A percentile compares a stretch with the other conserved stretches of the same genome.
These are phyloP conservation scores for Trichoderma endophyticum DNA, from an alignment of 2,329 filamentous ascomycete genomes.

Conservation along the genomic window DNA sequence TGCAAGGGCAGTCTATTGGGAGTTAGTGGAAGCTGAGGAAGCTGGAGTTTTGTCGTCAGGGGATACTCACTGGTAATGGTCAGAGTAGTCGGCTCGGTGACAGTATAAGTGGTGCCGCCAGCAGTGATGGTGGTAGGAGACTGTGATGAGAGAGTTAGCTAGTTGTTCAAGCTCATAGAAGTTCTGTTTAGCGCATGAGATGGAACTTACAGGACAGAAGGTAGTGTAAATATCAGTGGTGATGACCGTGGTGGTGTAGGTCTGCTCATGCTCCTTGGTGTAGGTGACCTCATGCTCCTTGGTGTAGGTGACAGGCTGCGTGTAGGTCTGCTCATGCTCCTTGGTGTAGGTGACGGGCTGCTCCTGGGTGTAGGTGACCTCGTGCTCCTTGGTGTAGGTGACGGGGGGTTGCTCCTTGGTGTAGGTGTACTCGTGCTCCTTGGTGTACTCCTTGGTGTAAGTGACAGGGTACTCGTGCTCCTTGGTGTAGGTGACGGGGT, in stretches of 20 bases:
- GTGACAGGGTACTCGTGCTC: neutral
- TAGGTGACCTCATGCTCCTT: neutral
- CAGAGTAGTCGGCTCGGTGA: conserved; percentile 39
- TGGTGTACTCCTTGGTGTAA: neutral
- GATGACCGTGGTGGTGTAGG: conserved; percentile 33
- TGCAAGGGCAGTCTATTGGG: conserved; percentile 46
- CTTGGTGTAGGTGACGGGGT: neutral
- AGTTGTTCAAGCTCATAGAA: neutral
- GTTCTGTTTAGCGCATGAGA: neutral
- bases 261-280: neutral
- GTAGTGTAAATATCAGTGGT: conserved; percentile 37
- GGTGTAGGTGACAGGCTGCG: neutral
- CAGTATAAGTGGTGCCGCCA: conserved; percentile 44
- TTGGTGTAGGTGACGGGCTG: neutral
- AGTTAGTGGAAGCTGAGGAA: conserved; percentile 26
- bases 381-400: neutral
- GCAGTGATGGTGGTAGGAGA: conserved; percentile 36
- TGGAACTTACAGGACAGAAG: conserved; percentile 42
- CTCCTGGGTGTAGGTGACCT: neutral
- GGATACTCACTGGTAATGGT: conserved; percentile 44
- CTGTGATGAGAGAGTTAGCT: conserved; percentile 16
- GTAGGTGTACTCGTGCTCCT: neutral
- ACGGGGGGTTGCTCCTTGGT: neutral
- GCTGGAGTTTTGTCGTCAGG: neutral
- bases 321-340: neutral